Conservation (phyloP, 768 basidiomycete species). For the Termitomyces eurrhizus region DNA sequence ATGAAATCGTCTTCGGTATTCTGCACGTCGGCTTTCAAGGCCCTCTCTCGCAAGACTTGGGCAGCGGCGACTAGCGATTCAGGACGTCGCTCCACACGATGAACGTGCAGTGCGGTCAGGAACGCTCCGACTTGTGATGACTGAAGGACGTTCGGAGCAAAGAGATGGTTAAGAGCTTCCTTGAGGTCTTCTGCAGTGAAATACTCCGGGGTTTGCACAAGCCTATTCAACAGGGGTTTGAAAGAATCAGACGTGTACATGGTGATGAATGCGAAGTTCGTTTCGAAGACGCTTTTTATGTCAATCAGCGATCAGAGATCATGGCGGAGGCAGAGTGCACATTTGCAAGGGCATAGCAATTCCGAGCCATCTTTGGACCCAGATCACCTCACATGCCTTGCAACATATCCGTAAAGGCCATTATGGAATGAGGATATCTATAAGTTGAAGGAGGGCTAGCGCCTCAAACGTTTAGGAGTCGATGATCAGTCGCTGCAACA, state of each 20-base stretch:
- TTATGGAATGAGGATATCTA: neutral
- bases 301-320: neutral
- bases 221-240: conserved; percentile 71
- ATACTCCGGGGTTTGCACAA: conserved; percentile 76
- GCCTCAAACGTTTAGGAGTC: neutral
- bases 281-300: conserved; percentile 4
- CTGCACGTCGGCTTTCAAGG: conserved; percentile 59
- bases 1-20: conserved; percentile 66
- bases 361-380: neutral
- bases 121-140: conserved; percentile 87
- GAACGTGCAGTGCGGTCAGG: conserved; percentile 79
- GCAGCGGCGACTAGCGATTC: conserved; percentile 81
- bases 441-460: neutral
- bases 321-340: neutral
- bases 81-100: conserved; percentile 71
- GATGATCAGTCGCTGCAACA: neutral
- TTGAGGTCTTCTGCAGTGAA: conserved; percentile 78
- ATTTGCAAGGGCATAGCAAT: neutral
- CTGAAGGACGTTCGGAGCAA: conserved; percentile 58
- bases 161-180: conserved; percentile 68
- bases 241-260: conserved; percentile 46
- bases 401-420: neutral
- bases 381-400: neutral
- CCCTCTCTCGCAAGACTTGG: conserved; percentile 62
- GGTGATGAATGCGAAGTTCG: conserved; percentile 8